phyloP scores from a whole-genome alignment of 805 yeast genomes.

The Metahyphopichia silvanorum region DNA sequence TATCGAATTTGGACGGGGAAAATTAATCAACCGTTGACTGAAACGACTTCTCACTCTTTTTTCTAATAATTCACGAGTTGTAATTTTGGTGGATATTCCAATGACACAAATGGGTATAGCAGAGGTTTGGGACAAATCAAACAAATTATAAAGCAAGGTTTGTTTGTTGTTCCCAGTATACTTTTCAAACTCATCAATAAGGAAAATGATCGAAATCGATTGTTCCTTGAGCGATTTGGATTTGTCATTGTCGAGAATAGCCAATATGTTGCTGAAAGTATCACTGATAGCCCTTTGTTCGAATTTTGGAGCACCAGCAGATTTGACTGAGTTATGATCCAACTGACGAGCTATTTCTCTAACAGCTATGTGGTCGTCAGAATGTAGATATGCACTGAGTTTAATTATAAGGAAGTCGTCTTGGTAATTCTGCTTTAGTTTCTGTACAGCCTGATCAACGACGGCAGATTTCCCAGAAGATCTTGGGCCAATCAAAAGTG shows the following conservation, averaged over 20 bases:
- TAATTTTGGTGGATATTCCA: constrained; percentile 74
- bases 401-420: constrained; percentile 60
- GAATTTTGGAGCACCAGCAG: constrained; percentile 22
- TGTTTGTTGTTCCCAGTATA: constrained; percentile 75
- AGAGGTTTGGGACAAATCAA: constrained; percentile 77
- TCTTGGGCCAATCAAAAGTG: constrained; percentile 75
- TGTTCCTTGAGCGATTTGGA: constrained; percentile 1
- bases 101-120: constrained; percentile 74
- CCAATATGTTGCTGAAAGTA: constrained; percentile 58
- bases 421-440: constrained; percentile 35
- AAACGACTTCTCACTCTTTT: constrained; percentile 90
- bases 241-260: constrained; percentile 39
- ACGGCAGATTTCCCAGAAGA: constrained; percentile 72
- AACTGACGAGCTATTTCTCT: constrained; percentile 84
- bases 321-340: constrained; percentile 37
- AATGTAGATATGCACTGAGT: constrained; percentile 68
- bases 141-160: constrained; percentile 79
- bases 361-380: constrained; percentile 75
- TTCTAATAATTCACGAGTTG: constrained; percentile 77
- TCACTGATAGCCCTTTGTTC: constrained; percentile 55
- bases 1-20: constrained; percentile 48
- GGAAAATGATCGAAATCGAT: constrained; percentile 62
- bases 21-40: constrained; percentile 68
- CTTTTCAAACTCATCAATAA: constrained; percentile 82
- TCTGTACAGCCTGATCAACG: constrained; percentile 52